Evolutionary conservation across 2,329 filamentous ascomycete species (phyloP), one percentile per base, ranked within the genome.

Genomic region (Xylaria sp.): DNA sequence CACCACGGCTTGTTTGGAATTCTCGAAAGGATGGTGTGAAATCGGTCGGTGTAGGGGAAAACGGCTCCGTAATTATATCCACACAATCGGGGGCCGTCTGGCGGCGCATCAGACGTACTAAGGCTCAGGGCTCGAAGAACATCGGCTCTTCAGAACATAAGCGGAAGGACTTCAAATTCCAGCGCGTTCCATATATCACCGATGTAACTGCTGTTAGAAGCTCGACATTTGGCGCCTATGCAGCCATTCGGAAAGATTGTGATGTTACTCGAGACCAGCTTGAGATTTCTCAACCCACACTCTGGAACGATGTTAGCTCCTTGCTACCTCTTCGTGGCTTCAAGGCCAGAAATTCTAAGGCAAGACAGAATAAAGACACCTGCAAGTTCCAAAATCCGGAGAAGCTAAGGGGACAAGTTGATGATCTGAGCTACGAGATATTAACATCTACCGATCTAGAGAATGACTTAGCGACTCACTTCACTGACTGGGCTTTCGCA

Each of bases 11-110:
- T 66, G 90, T 98, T 29, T 99, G 96, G 96, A 93, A 91, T 35
- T 90, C 94, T 2, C 91, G 91, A 73, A 98, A 97, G 77, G 91
- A 93, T 67, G 94, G 94, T 3, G 94, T 93, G 35, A 88, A 88
- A 62, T 97, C 97, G 68, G 93, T 97, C 1, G 92, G 90, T 69
- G 91, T 98, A 2, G 93, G 94, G 44, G 94, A 97, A 78, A 92
- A 98, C 79, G 96, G 94, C 2, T 97, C 94, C 0, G 93, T 99
- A 72, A 97, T 99, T 64, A 90, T 99, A 70, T 95, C 93, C 72
- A 99, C 96, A 0, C 88, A 94, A 68, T 95, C 94, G 50, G 96
- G 96, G 2, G 95, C 93, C 57, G 95, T 98, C 0, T 99, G 95
- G 95, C 91, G 91, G 73, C 91, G 95, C 67, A 90, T 96, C 60